Evolutionary conservation across 495 filamentous ascomycete species (phyloP).

Genomic region (Penicillium antarcticum): DNA sequence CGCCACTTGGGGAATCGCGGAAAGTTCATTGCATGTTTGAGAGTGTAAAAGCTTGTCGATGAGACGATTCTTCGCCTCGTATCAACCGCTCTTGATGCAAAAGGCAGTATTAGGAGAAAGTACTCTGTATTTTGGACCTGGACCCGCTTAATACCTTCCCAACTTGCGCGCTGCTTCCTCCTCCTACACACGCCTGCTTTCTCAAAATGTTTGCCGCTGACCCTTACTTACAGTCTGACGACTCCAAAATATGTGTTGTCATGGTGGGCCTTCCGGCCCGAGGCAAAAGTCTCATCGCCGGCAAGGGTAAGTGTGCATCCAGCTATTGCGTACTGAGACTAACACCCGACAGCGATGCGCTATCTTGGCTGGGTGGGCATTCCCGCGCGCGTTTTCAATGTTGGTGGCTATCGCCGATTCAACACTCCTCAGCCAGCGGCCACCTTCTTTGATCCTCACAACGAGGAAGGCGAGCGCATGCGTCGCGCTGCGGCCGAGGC

Average conservation of each 20-base stretch:
- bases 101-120: too few species aligned
- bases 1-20: too few species aligned
- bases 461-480: constrained; percentile 85
- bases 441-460: constrained; percentile 88
- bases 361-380: constrained; percentile 97
- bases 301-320: constrained; percentile 67
- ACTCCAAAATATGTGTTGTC: constrained; percentile 94
- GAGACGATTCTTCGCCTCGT: too few species aligned
- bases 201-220: constrained; percentile 11
- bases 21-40: too few species aligned
- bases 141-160: too few species aligned
- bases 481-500: constrained; percentile 83
- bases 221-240: constrained; percentile 69
- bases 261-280: constrained; percentile 96
- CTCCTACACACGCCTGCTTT: too few species aligned
- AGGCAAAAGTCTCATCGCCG: constrained; percentile 94
- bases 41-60: too few species aligned
- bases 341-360: constrained; percentile 65
- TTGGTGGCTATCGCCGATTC: constrained; percentile 86
- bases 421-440: constrained; percentile 83
- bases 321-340: not conserved
- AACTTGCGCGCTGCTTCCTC: too few species aligned
- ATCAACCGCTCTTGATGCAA: too few species aligned
- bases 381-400: constrained; percentile 90
- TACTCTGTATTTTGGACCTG: too few species aligned